phyloP scores from a whole-genome alignment of 1,284 basidiomycete species.

The Austroboletus rostrupii region DNA sequence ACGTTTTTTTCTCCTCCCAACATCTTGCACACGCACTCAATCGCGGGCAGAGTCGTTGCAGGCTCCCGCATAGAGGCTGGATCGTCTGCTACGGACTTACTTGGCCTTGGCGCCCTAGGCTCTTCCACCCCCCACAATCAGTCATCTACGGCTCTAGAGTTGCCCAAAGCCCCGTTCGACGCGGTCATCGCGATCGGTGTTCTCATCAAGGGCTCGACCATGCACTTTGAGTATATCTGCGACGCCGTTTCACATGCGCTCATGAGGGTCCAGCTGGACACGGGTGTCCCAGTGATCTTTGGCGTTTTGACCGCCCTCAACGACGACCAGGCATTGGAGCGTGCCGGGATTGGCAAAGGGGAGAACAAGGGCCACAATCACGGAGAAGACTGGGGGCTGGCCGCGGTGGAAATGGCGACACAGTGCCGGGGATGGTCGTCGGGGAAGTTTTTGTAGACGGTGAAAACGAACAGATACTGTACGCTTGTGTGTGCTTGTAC shows the following conservation, averaged over 20 bases:
- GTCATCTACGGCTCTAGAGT: slow-evolving; percentile 38
- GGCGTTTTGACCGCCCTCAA: slow-evolving; percentile 92
- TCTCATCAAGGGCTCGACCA: slow-evolving; percentile 94
- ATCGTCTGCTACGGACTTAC: slow-evolving; percentile 71
- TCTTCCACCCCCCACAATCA: slow-evolving; percentile 35
- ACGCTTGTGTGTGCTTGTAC: slow-evolving; percentile 11
- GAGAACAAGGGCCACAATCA: slow-evolving; percentile 82
- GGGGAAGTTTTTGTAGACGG: slow-evolving; percentile 55
- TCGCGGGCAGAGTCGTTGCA: slow-evolving; percentile 65
- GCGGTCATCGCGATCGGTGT: slow-evolving; percentile 96
- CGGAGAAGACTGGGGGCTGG: slow-evolving; percentile 93
- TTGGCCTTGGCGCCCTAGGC: slow-evolving; percentile 56
- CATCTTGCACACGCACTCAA: neutral
- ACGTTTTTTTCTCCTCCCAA: slow-evolving; percentile 29
- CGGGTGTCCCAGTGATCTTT: slow-evolving; percentile 93
- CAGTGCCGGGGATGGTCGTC: slow-evolving; percentile 72
- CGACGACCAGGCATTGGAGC: slow-evolving; percentile 91
- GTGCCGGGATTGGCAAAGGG: slow-evolving; percentile 78
- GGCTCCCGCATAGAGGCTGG: slow-evolving; percentile 78
- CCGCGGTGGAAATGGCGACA: slow-evolving; percentile 89
- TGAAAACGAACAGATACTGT: neutral
- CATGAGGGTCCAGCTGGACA: slow-evolving; percentile 92
- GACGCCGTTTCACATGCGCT: slow-evolving; percentile 89
- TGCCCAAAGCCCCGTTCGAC: slow-evolving; percentile 75
- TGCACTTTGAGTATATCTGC: slow-evolving; percentile 99